Base-by-base conservation (phyloP, 2,329 filamentous ascomycete genomes). In the Didymellaceae sp. region DNA sequence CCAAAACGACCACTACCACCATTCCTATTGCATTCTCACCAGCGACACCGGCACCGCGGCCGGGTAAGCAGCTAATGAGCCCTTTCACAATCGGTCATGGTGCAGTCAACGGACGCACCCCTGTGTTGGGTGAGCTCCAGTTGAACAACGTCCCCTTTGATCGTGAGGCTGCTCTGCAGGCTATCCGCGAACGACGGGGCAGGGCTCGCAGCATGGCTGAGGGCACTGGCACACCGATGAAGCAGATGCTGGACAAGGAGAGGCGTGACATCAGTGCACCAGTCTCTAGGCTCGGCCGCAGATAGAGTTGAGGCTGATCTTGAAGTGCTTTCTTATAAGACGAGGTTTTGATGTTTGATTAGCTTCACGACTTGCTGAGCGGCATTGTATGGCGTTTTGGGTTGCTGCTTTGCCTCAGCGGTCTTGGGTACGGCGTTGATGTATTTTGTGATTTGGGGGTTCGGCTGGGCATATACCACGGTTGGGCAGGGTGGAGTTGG, bases 91-190 rank as follows among this genome's bases (percentile, higher is more conserved):
- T 74, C 14, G 68, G 67, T 6, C 71, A 74, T 40, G 62, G 57
- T 40, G 67, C 67, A 9, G 61, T 58, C 14, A 61, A 66, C 54
- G 59, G 59, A 17, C 64, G 57, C 22, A 63, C 68, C 3, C 66
- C 65, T 13, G 63, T 66, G 3, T 50, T 73, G 7, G 66, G 65
- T n/a, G 67, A 72, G 45, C 46, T 72, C 24, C 61, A 57, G 1
- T 39, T 69, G 51, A 74, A 72, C 52, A 66, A 66, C 37, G 60
- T 71, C 9, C 70, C 67, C 13, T 62, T 80, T 46, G 78, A 80
- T 45, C 81, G 89, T 45, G 89, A 91, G 70, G 81, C 91, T 71
- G 89, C 89, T 3, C 80, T 93, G 13, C 87, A 87, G 46, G 85
- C 87, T 68, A 92, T 93, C 59, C 81, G 86, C 44, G 86, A 90